These are phyloP conservation scores for Meira nashicola DNA, from an alignment of 1,284 basidiomycete genomes.

Conservation along the genomic window DNA sequence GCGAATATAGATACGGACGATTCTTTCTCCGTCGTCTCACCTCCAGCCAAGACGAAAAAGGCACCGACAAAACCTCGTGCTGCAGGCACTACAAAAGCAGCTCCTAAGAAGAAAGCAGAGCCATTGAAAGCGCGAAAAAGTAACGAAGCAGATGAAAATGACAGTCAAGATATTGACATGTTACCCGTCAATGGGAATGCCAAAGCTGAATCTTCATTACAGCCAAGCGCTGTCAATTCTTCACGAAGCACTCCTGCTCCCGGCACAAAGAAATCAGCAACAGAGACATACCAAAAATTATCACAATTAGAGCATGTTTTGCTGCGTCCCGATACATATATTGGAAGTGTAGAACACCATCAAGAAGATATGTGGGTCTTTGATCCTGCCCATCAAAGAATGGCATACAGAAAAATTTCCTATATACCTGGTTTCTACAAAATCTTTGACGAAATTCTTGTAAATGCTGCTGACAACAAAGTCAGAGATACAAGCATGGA, in stretches of 20 bases:
- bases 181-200: not conserved
- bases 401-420: conserved; percentile 64
- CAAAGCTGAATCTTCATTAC: conserved; percentile 13
- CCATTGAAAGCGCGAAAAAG: conserved; percentile 63
- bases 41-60: conserved; percentile 32
- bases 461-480: conserved; percentile 86
- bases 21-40: not conserved
- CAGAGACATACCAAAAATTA: conserved; percentile 90
- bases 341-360: conserved; percentile 59
- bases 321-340: conserved; percentile 95
- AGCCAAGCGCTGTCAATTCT: not conserved
- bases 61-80: conserved; percentile 55
- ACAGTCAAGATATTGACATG: conserved; percentile 41
- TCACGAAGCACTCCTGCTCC: not conserved
- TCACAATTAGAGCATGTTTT: conserved; percentile 95
- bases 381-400: conserved; percentile 41
- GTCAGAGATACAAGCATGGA: conserved; percentile 49
- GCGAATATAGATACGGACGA: not conserved
- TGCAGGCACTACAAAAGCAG: conserved; percentile 20
- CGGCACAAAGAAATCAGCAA: conserved; percentile 68
- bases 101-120: conserved; percentile 65
- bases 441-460: conserved; percentile 98
- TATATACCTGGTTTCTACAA: conserved; percentile 99
- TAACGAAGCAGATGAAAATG: conserved; percentile 53
- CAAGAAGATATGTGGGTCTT: conserved; percentile 51